Conservation (phyloP, 805 yeast species). For the Peterozyma xylosa region DNA sequence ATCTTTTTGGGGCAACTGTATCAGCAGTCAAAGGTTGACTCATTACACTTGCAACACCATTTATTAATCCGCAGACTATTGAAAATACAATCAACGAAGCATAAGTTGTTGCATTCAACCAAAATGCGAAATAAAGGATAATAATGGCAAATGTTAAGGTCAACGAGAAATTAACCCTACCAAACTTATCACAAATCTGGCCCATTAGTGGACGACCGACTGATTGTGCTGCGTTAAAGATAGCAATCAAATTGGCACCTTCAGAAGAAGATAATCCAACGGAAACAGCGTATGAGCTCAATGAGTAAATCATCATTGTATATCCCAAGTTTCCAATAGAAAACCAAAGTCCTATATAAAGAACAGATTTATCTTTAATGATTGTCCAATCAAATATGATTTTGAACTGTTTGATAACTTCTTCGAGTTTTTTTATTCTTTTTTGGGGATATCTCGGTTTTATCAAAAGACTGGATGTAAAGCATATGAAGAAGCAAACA, state of each 20-base stretch:
- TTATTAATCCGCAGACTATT: constrained; percentile 27
- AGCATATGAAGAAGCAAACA: constrained; percentile 26
- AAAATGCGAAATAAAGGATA: constrained; percentile 33
- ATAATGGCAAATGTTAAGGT: constrained; percentile 23
- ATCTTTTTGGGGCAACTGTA: constrained; percentile 26
- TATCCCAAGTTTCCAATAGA: constrained; percentile 30
- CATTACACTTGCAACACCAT: constrained; percentile 26
- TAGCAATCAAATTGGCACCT: constrained; percentile 37
- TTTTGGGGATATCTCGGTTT: constrained; percentile 33
- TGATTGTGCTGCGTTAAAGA: constrained; percentile 38
- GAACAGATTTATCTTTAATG: constrained; percentile 22
- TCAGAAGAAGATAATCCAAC: constrained; percentile 37
- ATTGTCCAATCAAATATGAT: constrained; percentile 27
- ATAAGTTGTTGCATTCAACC: constrained; percentile 30
- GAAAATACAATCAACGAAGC: constrained; percentile 28
- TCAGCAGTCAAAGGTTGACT: constrained; percentile 27
- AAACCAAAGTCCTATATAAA: constrained; percentile 29
- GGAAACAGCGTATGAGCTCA: constrained; percentile 38
- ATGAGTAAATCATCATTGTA: constrained; percentile 35
- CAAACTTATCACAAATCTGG: constrained; percentile 32
- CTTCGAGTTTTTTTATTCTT: constrained; percentile 10
- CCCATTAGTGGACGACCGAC: constrained; percentile 47
- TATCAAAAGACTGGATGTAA: constrained; percentile 32
- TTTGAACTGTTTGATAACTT: constrained; percentile 18
- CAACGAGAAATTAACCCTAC: constrained; percentile 37